Evolutionary conservation across 352 stramenopile species (phyloP).

Genomic region (Saprolegnia diclina): DNA sequence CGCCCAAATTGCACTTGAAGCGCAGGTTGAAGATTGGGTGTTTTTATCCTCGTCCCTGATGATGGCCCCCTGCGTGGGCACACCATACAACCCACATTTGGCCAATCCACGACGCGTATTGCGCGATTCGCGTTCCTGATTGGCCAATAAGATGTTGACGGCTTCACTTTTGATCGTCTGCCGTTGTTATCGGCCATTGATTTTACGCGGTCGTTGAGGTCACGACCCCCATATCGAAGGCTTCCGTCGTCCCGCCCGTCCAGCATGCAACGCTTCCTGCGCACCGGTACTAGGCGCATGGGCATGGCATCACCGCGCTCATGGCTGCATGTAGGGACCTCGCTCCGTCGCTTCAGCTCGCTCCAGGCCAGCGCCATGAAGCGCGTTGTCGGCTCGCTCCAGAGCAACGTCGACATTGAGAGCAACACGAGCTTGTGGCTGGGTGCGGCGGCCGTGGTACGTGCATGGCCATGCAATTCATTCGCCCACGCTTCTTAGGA

Average conservation of each 20-base stretch:
- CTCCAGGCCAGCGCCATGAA: conserved; percentile 25
- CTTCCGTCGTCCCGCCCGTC: not conserved
- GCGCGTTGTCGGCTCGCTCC: conserved; percentile 22
- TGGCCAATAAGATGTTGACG: conserved; percentile 13
- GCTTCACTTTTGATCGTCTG: conserved; percentile 18
- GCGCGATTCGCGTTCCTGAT: not conserved
- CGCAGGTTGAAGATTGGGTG: not conserved
- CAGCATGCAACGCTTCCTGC: conserved; percentile 20
- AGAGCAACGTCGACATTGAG: conserved; percentile 45
- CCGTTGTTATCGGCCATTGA: conserved; percentile 3
- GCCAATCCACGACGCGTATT: not conserved
- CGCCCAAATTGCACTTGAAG: not conserved
- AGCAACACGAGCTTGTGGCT: conserved; percentile 80
- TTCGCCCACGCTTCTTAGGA: conserved; percentile 36
- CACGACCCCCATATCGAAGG: not conserved
- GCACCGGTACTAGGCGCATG: conserved; percentile 8
- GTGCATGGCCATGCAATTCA: conserved; percentile 27
- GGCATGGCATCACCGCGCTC: not conserved
- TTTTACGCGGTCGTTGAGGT: conserved; percentile 14
- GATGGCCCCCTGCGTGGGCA: not conserved
- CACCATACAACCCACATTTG: not conserved
- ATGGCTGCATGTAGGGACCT: conserved; percentile 13
- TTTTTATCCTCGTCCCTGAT: not conserved
- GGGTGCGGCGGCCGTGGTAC: conserved; percentile 63
- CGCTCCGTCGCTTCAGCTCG: conserved; percentile 13